Base-by-base conservation (phyloP, 208 protist species). In the Trypanosoma vivax region DNA sequence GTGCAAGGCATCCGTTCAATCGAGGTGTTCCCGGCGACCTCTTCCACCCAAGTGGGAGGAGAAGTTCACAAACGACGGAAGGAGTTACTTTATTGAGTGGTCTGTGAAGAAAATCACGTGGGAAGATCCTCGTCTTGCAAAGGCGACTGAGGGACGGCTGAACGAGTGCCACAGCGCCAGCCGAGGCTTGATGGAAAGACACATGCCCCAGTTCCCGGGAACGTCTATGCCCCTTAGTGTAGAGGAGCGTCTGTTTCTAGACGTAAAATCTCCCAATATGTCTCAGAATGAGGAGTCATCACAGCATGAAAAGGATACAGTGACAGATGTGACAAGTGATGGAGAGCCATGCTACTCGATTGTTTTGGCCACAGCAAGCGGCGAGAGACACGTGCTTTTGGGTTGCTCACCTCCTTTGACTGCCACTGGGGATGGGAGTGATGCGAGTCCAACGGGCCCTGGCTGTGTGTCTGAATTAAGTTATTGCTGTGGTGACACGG, bases 1-100 rank as follows among this genome's bases (percentile, higher is more conserved):
- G n/a, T 65, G 64, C n/a, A 64, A 76, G 5, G 80, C 80, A 19
- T 50, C 51, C 29, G 70, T 74, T 6, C 72, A 46, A 27, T 65
- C 75, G 19, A 76, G 67, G 25, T 55, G 63, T 33, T 73, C 70
- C 21, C 28, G 65, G 18, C 57, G 56, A 65, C 65, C 38, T 50
- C 58, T 92, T 24, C 79, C 82, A n/a, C 31, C 50, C 0, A 66
- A 72, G 31, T 92, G 85, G 82, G 76, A 88, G 60, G 81, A 88
- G 62, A 59, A 70, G 58, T 79, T 84, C 62, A 93, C 82, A 23
- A 65, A 84, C 30, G 83, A 90, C 38, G 86, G 82, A 14, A 63
- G 73, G 6, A 60, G 70, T 24, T 90, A 87, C 60, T 90, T 75
- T 62, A 73, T 79, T 38, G 79, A 93, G 53, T 82, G 72, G 25